A percentile compares a stretch with the other conserved stretches of the same genome.
These are phyloP conservation scores for Aspergillus sp. DNA, from an alignment of 2,329 filamentous ascomycete genomes.

Conservation along the genomic window DNA sequence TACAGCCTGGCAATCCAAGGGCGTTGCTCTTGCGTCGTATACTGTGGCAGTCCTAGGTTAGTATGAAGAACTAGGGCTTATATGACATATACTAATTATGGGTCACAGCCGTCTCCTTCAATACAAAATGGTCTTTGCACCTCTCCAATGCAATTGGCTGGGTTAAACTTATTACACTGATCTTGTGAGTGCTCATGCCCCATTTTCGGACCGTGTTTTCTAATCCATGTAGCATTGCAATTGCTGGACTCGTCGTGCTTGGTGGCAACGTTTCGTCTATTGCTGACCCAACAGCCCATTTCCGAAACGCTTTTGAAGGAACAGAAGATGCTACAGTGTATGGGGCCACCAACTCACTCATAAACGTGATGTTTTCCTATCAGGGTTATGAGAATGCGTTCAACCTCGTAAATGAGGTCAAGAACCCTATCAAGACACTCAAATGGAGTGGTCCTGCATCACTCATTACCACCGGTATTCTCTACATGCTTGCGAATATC, in stretches of 20 bases:
- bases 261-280: constrained; percentile 54
- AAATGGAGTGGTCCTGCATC: constrained; percentile 53
- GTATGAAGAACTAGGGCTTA: constrained; percentile 20
- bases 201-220: not conserved
- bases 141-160: constrained; percentile 58
- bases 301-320: constrained; percentile 55
- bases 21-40: constrained; percentile 65
- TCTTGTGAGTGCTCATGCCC: constrained; percentile 48
- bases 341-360: constrained; percentile 56
- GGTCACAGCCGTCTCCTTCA: constrained; percentile 45
- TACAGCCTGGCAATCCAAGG: constrained; percentile 65
- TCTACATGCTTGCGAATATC: constrained; percentile 62
- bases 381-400: constrained; percentile 60
- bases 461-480: constrained; percentile 51
- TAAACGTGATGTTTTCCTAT: constrained; percentile 62
- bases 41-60: constrained; percentile 57
- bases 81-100: not conserved
- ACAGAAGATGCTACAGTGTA: constrained; percentile 45
- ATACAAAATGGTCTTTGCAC: constrained; percentile 59
- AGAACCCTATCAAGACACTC: constrained; percentile 59
- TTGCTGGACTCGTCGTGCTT: constrained; percentile 63
- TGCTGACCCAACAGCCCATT: constrained; percentile 54
- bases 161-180: constrained; percentile 61
- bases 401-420: constrained; percentile 62
- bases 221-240: constrained; percentile 45